Percentiles rank a stretch among this genome's conserved stretches.
Evolutionary conservation across 1,284 basidiomycete species (phyloP).

Genomic region (Rhodotorula glutinis): DNA sequence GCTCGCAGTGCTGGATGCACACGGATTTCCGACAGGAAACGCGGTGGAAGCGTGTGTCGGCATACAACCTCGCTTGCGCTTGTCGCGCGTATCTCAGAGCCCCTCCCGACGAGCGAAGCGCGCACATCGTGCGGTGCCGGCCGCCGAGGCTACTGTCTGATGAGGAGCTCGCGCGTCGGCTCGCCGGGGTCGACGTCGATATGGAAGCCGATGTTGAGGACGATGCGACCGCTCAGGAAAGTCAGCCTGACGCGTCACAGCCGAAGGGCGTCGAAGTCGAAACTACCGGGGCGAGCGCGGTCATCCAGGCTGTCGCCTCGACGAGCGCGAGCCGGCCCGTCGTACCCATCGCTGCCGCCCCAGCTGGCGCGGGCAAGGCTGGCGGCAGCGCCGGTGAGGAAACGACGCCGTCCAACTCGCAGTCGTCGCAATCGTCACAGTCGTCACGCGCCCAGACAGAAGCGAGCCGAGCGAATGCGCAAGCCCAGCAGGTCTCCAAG

Average conservation of each 20-base stretch:
- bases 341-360: not conserved
- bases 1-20: conserved; percentile 85
- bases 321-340: conserved; percentile 39
- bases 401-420: conserved; percentile 5
- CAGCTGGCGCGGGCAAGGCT: conserved; percentile 15
- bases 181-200: not conserved
- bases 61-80: conserved; percentile 77
- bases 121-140: conserved; percentile 56
- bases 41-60: conserved; percentile 84
- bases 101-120: conserved; percentile 61
- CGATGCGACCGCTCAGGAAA: too few relatives aligned
- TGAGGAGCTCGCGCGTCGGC: not conserved
- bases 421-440: conserved; percentile 3
- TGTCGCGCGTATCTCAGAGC: conserved; percentile 85
- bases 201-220: too few relatives aligned
- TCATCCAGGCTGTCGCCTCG: conserved; percentile 11
- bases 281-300: not conserved
- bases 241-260: too few relatives aligned
- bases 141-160: conserved; percentile 22
- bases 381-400: conserved; percentile 15
- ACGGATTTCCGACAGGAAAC: conserved; percentile 91
- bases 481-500: conserved; percentile 29
- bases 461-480: conserved; percentile 7
- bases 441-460: conserved; percentile 18
- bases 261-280: too few relatives aligned